These are phyloP conservation scores for Metschnikowia koreensis DNA, from an alignment of 805 yeast genomes.

Conservation along the genomic window DNA sequence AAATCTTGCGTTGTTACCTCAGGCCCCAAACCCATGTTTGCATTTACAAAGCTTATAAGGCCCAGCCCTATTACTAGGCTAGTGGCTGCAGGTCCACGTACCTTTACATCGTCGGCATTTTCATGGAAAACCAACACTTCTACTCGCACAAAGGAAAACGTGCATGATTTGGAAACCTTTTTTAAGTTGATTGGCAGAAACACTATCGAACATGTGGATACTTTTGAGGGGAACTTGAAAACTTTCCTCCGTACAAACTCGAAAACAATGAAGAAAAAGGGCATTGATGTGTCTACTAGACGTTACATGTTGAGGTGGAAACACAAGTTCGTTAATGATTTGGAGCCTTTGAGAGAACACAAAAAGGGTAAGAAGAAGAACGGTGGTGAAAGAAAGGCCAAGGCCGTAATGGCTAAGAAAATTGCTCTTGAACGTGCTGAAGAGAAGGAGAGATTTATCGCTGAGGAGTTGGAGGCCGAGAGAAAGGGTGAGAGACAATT, in stretches of 20 bases:
- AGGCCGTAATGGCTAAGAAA: slow-evolving; percentile 49
- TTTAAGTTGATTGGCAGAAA: slow-evolving; percentile 77
- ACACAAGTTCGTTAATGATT: slow-evolving; percentile 59
- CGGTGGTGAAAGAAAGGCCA: slow-evolving; percentile 86
- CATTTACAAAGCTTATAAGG: slow-evolving; percentile 13
- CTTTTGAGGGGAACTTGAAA: slow-evolving; percentile 59
- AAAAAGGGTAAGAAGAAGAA: slow-evolving; percentile 67
- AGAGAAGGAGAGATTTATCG: slow-evolving; percentile 43
- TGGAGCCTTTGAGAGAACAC: slow-evolving; percentile 52
- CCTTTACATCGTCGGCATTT: slow-evolving; percentile 13
- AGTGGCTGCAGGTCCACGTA: slow-evolving; percentile 6
- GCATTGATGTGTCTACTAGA: slow-evolving; percentile 70
- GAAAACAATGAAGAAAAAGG: slow-evolving; percentile 63
- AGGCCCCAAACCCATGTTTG: slow-evolving; percentile 10
- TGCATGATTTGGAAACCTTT: slow-evolving; percentile 67
- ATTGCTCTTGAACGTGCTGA: slow-evolving; percentile 59
- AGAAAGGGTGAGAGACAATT: slow-evolving; percentile 42
- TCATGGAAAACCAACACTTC: slow-evolving; percentile 49
- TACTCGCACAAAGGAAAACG: slow-evolving; percentile 44
- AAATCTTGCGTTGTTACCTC: too few species aligned
- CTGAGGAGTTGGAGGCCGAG: slow-evolving; percentile 41
- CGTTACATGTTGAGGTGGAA: slow-evolving; percentile 73
- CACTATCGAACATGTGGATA: slow-evolving; percentile 61
- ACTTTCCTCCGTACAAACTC: slow-evolving; percentile 59
- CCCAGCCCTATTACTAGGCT: slow-evolving; percentile 6